Evolutionary conservation across 2,329 filamentous ascomycete species (phyloP), one percentile per base, ranked within the genome.

Genomic region (Fusarium lateritium): DNA sequence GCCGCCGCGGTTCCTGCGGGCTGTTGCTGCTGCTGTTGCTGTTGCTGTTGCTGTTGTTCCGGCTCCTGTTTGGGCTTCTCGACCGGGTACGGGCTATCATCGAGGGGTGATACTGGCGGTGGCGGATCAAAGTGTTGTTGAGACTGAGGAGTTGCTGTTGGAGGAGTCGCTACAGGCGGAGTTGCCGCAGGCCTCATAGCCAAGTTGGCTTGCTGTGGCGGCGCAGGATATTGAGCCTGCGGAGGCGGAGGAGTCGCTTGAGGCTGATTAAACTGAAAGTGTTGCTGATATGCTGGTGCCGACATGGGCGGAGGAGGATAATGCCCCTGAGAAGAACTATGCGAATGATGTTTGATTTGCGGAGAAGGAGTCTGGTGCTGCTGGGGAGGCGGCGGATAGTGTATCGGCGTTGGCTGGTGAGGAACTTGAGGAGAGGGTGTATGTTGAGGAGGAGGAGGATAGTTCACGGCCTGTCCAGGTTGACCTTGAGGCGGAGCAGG

Each of bases 401-500:
- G 52, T 33, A 56, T 47, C 19, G 56, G 65, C 8, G 62, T 50
- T 34, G 69, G 51, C 22, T 67, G 69, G 17, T 69, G 69, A 43
- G 65, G 70, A n/a, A 65, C 65, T 28, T 70, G 72, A 24, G 71
- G 71, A 33, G 71, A 72, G 45, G 71, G 70, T 5, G 71, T 69
- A 33, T 72, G 73, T 43, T 76, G 76, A 19, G 69, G 73, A 62
- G 73, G 71, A 43, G 63, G 50, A 11, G 72, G 62, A 33, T 74
- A 73, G 28, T 76, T 69, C 52, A 64, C 52, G 28, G 74, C 67
- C 13, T 77, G 77, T 5, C 75, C 75, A 13, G 77, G 73, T 17
- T 77, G 75, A 17, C 81, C 17, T 44, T 63, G 75, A 31, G 82
- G 79, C 14, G 82, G 82, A 53, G 83, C 79, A 50, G 83, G 78